A percentile compares a stretch with the other conserved stretches of the same genome.
These are phyloP conservation scores for Alternaria ventricosa DNA, from an alignment of 2,329 filamentous ascomycete species.

Conservation along the genomic window DNA sequence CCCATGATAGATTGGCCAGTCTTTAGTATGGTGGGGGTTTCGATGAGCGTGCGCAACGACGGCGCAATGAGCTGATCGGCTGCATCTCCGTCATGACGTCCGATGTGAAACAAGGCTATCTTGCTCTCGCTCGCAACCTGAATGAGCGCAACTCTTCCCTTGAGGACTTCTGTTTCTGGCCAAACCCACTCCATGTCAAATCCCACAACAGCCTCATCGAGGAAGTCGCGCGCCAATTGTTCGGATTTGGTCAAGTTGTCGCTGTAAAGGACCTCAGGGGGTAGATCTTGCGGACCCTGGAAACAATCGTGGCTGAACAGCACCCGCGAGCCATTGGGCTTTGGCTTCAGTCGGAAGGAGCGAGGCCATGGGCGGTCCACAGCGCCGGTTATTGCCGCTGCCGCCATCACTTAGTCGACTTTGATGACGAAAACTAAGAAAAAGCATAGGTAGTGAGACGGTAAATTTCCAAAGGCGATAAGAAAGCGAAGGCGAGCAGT, in stretches of 20 bases:
- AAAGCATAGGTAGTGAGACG: neutral
- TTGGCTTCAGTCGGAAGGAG: neutral
- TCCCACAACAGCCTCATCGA: neutral
- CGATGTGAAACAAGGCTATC: neutral
- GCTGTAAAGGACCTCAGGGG: neutral
- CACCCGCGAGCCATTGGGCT: neutral
- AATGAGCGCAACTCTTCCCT: neutral
- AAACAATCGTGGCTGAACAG: neutral
- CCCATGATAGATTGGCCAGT: neutral
- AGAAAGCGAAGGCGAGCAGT: neutral
- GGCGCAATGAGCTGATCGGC: neutral
- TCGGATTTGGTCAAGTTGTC: neutral
- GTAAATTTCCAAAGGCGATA: neutral
- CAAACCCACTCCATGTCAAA: neutral
- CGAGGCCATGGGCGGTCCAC: neutral
- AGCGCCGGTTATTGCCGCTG: neutral
- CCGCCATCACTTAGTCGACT: neutral
- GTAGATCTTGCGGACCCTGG: neutral
- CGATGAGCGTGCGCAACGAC: neutral
- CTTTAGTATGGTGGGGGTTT: neutral
- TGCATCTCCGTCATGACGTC: neutral
- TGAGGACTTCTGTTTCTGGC: neutral
- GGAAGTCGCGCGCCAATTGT: neutral
- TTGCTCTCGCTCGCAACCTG: neutral
- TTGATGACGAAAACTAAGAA: neutral